phyloP scores from a whole-genome alignment of 2,329 filamentous ascomycete species.

The Byssochlamys sp. region DNA sequence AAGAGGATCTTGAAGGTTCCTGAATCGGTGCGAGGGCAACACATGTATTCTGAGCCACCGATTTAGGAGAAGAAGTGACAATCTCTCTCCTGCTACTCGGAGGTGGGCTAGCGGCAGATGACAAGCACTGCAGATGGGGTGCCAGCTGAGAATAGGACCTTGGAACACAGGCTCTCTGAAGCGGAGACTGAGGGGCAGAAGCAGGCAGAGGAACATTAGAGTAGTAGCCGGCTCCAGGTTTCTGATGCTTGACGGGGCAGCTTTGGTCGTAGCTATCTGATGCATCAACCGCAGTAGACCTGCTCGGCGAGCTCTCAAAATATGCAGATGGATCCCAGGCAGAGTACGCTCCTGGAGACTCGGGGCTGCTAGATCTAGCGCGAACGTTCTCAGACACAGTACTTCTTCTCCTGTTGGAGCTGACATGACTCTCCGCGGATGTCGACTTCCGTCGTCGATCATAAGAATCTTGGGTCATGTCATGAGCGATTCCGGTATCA shows the following conservation, averaged over 20 bases:
- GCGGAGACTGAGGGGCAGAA: conserved; percentile 5
- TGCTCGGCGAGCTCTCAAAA: conserved; percentile 7
- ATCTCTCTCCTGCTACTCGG: background rate
- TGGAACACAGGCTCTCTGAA: background rate
- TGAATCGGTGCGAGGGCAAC: background rate
- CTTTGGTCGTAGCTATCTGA: background rate
- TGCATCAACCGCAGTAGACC: background rate
- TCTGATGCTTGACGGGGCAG: background rate
- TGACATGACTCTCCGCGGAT: background rate
- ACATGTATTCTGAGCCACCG: background rate
- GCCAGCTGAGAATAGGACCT: background rate
- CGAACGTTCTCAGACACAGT: conserved; percentile 25
- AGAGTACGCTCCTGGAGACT: background rate
- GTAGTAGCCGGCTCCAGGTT: conserved; percentile 1
- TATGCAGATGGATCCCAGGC: conserved; percentile 10
- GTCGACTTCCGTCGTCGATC: background rate
- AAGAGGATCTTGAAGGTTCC: background rate
- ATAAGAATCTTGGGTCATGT: background rate
- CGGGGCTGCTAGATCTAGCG: conserved; percentile 22
- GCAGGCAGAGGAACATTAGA: conserved; percentile 3
- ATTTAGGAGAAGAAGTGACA: background rate
- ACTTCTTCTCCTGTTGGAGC: conserved; percentile 3
- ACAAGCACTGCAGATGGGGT: background rate
- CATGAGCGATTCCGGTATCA: background rate
- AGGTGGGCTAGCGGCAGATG: background rate